These are phyloP conservation scores for Tetracladium maxilliforme DNA, from an alignment of 2,329 filamentous ascomycete species.

Conservation along the genomic window DNA sequence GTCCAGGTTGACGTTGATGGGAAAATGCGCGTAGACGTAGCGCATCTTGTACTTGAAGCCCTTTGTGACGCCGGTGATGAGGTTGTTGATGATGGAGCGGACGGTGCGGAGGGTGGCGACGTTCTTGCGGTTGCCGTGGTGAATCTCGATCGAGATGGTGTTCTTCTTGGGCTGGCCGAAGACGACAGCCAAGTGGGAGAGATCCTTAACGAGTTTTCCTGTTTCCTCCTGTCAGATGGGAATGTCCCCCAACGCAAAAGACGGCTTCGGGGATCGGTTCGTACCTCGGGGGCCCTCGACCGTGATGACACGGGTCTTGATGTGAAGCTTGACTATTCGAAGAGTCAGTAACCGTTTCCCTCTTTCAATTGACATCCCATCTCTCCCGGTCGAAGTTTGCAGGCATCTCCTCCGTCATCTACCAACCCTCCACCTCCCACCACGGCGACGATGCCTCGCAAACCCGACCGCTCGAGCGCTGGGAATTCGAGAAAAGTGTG, in stretches of 20 bases:
- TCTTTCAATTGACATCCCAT: slow-evolving; percentile 3
- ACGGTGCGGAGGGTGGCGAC: slow-evolving; percentile 96
- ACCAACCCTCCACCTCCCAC: slow-evolving; percentile 2
- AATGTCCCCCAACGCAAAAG: slow-evolving; percentile 2
- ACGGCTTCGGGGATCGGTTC: slow-evolving; percentile 12
- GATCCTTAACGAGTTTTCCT: slow-evolving; percentile 95
- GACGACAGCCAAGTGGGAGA: slow-evolving; percentile 90
- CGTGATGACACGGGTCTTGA: slow-evolving; percentile 92
- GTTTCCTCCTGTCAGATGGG: slow-evolving; percentile 17
- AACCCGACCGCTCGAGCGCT: background rate
- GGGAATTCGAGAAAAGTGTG: slow-evolving; percentile 9
- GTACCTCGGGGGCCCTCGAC: slow-evolving; percentile 92
- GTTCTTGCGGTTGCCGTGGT: slow-evolving; percentile 97
- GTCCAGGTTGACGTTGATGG: slow-evolving; percentile 99
- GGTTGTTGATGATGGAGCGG: slow-evolving; percentile 95
- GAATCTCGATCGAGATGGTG: slow-evolving; percentile 90
- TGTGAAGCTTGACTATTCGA: slow-evolving; percentile 79
- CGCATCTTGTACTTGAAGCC: slow-evolving; percentile 99
- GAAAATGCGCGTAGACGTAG: slow-evolving; percentile 99
- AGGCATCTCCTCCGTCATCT: too few species aligned
- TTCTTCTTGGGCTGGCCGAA: slow-evolving; percentile 80
- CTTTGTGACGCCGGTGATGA: slow-evolving; percentile 96
- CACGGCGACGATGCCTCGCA: slow-evolving; percentile 3
- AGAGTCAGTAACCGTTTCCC: slow-evolving; percentile 17
- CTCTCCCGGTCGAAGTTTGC: slow-evolving; percentile 2